Base-by-base conservation (phyloP, 352 stramenopile genomes). In the Phytophthora rubi region DNA sequence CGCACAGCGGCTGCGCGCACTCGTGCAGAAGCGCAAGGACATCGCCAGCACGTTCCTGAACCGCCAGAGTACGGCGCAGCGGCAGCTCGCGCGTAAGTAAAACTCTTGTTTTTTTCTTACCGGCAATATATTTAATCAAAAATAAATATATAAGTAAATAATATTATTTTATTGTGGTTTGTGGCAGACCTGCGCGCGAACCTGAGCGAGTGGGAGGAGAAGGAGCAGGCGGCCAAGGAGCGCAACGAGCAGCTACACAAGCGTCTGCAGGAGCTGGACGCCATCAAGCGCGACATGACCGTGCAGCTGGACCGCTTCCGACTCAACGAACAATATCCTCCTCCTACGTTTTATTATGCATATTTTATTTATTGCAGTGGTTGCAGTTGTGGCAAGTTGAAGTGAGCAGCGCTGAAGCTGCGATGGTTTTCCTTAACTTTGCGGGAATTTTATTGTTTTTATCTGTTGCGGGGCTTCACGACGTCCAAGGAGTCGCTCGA, bases 241-340 rank as follows among this genome's bases (percentile, higher is more conserved):
- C 78, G 82, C 44, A 80, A 87, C 33, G 83, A 89, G 49, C 75
- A 90, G 33, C 69, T 91, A 39, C 68, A 76, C 47, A 74, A 73
- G 56, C 81, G 79, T 51, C 73, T 91, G 28, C 75, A 90, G 58
- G 82, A 94, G 74, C 74, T 94, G 21, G 86, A 92, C 18, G 59
- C 72, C 15, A 63, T 85, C 62, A 92, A 92, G 71, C 73, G 84
- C 45, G 81, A 93, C 23, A 88, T 93, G 76, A 63, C 70, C 16
- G 75, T 83, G 54, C 79, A 91, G 60, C 70, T 94, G 33, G 84
- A 92, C 62, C 80, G 86, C 9, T 81, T 91, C 45, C 82, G 83
- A 28, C 68, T 85, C 44, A 81, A 92, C 61, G 82, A 90, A 79
- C 78, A 92, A 83, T 87, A 86, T 86, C 76, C 79, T 84, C 58